Percentiles rank a stretch among this genome's conserved stretches.
Conservation (phyloP, 768 basidiomycete species). For the Boletus subparvulus region DNA sequence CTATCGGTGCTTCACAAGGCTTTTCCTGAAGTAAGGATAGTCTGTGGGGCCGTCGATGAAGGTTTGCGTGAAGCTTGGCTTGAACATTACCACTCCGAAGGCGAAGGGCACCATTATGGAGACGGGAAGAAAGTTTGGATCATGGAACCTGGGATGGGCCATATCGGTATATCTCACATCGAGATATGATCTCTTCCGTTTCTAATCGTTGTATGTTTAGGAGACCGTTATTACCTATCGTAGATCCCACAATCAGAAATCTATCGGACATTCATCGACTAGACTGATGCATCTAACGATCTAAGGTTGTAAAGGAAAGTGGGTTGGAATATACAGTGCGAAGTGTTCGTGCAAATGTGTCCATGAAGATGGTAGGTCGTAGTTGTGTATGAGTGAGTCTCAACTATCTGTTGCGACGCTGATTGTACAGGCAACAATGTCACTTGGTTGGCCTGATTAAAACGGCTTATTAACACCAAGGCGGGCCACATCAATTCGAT, state of each 20-base stretch:
- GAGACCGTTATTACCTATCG: conserved; percentile 43
- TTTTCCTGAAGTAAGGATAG: conserved; percentile 82
- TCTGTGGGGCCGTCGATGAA: conserved; percentile 82
- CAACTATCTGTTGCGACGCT: conserved; percentile 1
- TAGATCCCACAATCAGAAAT: conserved; percentile 12
- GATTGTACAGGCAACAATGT: conserved; percentile 17
- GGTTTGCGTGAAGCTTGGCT: conserved; percentile 75
- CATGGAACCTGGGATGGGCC: conserved; percentile 86
- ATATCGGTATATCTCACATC: conserved; percentile 58
- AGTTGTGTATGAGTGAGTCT: neutral
- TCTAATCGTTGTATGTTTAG: conserved; percentile 19
- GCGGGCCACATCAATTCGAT: neutral
- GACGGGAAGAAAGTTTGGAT: conserved; percentile 72
- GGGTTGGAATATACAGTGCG: conserved; percentile 15
- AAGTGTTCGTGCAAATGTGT: neutral
- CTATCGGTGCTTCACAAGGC: conserved; percentile 73
- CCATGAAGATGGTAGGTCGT: conserved; percentile 6
- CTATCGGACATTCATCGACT: conserved; percentile 4
- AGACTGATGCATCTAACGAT: conserved; percentile 3
- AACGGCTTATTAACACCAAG: neutral
- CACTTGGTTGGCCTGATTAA: conserved; percentile 25
- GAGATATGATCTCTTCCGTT: neutral
- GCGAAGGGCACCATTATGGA: conserved; percentile 39
- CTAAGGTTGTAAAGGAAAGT: conserved; percentile 8
- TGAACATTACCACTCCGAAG: conserved; percentile 52